Evolutionary conservation across 2,329 filamentous ascomycete species (phyloP).

Genomic region (Corniculantispora saksenae): DNA sequence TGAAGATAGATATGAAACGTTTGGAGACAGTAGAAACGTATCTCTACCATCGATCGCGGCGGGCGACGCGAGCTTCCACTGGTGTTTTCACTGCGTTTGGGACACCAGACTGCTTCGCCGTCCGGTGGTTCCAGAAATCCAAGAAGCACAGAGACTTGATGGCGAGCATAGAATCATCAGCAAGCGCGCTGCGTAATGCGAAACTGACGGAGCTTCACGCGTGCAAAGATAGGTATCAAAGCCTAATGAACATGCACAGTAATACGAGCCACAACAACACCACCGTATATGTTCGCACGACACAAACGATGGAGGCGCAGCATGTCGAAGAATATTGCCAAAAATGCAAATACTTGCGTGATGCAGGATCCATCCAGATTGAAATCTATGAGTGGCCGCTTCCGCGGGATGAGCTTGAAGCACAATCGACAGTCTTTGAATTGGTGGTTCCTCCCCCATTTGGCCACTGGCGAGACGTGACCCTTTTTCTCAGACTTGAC

Average conservation of each 20-base stretch:
- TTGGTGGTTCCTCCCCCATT: neutral
- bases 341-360: no score
- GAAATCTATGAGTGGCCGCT: constrained; percentile 16
- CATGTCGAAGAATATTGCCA: no score
- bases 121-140: neutral
- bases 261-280: no score
- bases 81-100: neutral
- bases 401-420: neutral
- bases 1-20: constrained; percentile 45
- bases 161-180: neutral
- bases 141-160: neutral
- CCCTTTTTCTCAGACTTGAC: neutral
- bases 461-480: neutral
- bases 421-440: constrained; percentile 5
- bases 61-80: no score
- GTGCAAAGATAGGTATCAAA: no score
- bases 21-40: constrained; percentile 48
- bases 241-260: no score
- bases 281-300: no score
- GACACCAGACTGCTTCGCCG: neutral
- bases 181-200: no score
- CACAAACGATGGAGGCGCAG: no score
- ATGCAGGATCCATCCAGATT: no score
- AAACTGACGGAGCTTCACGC: no score
- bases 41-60: no score